Evolutionary conservation across 371 early-diverging fungal genomes (phyloP).

Genomic region (Mucor velutinosus): DNA sequence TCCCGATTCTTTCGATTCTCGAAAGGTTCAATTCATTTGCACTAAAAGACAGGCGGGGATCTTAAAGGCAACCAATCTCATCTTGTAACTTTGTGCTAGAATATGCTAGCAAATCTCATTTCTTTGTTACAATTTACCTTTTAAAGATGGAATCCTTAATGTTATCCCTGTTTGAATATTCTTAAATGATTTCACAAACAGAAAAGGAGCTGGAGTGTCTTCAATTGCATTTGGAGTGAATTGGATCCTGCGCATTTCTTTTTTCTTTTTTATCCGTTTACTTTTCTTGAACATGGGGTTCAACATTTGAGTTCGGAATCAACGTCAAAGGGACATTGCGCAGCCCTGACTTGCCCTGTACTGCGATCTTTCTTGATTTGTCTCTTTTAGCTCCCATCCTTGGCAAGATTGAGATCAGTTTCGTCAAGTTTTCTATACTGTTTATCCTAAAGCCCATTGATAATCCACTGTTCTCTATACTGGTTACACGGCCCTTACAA

Average conservation of each 20-base stretch:
- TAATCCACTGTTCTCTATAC: neutral
- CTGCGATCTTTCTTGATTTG: too few species aligned
- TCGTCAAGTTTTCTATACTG: neutral
- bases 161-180: neutral
- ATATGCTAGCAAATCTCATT: neutral
- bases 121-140: neutral
- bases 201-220: neutral
- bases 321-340: too few species aligned
- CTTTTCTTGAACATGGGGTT: too few species aligned
- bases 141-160: neutral
- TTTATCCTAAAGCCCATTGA: neutral
- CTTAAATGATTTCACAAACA: neutral
- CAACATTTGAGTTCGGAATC: too few species aligned
- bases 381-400: too few species aligned
- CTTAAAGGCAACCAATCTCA: neutral
- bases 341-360: too few species aligned
- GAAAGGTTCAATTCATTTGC: neutral
- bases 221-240: neutral
- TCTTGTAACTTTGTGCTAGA: neutral
- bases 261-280: neutral
- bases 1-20: conserved; percentile 13
- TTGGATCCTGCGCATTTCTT: neutral
- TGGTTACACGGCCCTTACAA: neutral
- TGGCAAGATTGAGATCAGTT: too few species aligned
- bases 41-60: neutral